Evolutionary conservation across 192 early-diverging fungal genomes (phyloP).

Genomic region (Rhizoclosmatium globosum): DNA sequence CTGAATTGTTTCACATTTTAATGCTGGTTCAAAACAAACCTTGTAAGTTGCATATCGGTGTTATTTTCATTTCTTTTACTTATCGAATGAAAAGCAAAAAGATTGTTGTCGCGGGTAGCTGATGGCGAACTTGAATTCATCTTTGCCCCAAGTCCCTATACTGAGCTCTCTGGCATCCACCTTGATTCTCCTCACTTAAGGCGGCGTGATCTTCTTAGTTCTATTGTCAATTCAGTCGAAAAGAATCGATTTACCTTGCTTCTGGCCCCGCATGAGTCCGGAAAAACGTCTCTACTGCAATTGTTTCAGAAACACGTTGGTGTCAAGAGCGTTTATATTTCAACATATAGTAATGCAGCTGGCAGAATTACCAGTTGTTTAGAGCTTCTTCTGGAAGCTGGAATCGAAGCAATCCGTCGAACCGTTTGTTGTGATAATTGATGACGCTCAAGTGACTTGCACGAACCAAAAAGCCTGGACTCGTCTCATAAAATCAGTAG

Average conservation of each 20-base stretch:
- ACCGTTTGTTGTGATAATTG: background rate
- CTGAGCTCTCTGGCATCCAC: constrained; percentile 1
- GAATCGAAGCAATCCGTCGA: background rate
- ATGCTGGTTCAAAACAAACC: constrained; percentile 2
- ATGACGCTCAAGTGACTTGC: background rate
- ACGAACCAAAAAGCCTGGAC: background rate
- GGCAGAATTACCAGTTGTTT: background rate
- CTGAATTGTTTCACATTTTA: background rate
- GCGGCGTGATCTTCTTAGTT: background rate
- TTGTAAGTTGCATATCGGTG: background rate
- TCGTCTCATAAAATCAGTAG: background rate
- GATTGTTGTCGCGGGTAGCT: too few species aligned
- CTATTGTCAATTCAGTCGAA: background rate
- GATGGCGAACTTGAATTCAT: background rate
- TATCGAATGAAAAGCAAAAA: background rate
- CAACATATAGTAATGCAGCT: background rate
- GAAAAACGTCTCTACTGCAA: constrained; percentile 22
- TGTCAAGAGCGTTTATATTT: background rate
- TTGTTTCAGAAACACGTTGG: background rate
- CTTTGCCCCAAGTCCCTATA: background rate
- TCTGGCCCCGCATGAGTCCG: background rate
- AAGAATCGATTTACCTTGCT: constrained; percentile 17
- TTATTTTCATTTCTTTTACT: background rate
- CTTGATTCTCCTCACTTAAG: constrained; percentile 6
- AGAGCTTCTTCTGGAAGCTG: background rate